These are phyloP conservation scores for Rhododendron kiyosumense DNA, from an alignment of 148 eudicot genomes.

Conservation along the genomic window DNA sequence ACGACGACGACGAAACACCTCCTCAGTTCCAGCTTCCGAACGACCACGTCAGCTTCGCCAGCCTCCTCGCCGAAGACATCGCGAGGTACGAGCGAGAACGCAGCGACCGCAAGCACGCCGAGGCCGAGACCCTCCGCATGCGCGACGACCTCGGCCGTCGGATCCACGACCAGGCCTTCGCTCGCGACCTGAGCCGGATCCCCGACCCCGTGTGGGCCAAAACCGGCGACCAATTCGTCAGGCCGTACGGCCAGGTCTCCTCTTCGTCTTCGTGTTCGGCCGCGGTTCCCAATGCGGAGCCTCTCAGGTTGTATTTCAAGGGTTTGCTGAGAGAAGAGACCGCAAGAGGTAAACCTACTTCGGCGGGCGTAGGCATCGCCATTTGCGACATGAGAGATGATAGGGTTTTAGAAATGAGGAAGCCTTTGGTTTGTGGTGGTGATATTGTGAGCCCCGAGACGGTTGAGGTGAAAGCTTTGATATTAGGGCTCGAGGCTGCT, in stretches of 20 bases:
- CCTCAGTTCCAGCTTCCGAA: neutral
- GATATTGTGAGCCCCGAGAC: slow-evolving; percentile 14
- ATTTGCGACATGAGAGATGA: slow-evolving; percentile 46
- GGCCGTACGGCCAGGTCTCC: slow-evolving; percentile 41
- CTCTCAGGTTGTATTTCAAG: slow-evolving; percentile 50
- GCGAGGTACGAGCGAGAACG: slow-evolving; percentile 25
- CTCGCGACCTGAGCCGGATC: slow-evolving; percentile 27
- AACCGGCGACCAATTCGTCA: slow-evolving; percentile 27
- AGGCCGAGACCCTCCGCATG: slow-evolving; percentile 16
- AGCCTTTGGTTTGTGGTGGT: slow-evolving; percentile 27
- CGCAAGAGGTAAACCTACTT: slow-evolving; percentile 7
- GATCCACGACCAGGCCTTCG: slow-evolving; percentile 48
- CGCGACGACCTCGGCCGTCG: slow-evolving; percentile 31
- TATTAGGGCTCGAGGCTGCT: slow-evolving; percentile 52
- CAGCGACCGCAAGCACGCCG: slow-evolving; percentile 21
- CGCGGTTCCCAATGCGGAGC: neutral
- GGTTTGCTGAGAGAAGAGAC: slow-evolving; percentile 47
- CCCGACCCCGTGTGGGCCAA: slow-evolving; percentile 41
- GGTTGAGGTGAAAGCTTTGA: slow-evolving; percentile 47
- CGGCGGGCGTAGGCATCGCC: slow-evolving; percentile 47
- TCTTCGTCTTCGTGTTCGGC: neutral
- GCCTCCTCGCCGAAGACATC: neutral
- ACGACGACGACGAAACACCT: neutral
- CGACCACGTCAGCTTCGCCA: neutral
- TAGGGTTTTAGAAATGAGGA: slow-evolving; percentile 40